Conservation (phyloP, 352 stramenopile species). For the Globisporangium nunn region DNA sequence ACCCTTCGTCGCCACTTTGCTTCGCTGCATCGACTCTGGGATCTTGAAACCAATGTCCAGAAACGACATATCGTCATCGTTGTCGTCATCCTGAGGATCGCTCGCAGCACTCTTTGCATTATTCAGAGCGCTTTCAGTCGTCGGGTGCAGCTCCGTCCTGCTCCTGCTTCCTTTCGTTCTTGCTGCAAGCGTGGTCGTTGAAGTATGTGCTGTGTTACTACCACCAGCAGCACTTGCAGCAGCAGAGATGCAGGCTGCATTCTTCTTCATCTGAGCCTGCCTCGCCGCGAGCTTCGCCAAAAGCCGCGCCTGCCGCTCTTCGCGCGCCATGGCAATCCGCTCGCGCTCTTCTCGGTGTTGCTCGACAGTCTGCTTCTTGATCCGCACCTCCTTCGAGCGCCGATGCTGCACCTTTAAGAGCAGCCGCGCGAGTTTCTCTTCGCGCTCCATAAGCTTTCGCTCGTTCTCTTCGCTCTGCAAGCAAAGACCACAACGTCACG, state of each 20-base stretch:
- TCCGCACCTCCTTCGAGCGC: conserved; percentile 35
- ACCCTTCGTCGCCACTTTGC: background rate
- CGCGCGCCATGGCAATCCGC: conserved; percentile 54
- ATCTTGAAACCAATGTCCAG: conserved; percentile 41
- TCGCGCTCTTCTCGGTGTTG: conserved; percentile 66
- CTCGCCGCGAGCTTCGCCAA: conserved; percentile 33
- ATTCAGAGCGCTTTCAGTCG: background rate
- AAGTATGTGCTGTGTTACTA: background rate
- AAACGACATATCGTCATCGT: conserved; percentile 38
- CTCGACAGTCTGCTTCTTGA: conserved; percentile 32
- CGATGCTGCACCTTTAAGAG: conserved; percentile 49
- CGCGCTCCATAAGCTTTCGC: conserved; percentile 57
- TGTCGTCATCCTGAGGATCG: conserved; percentile 16
- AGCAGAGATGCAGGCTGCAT: background rate
- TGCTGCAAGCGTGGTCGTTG: background rate
- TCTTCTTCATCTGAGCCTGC: conserved; percentile 8
- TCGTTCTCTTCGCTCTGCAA: conserved; percentile 48
- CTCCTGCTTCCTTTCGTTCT: conserved; percentile 6
- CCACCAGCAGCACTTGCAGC: background rate
- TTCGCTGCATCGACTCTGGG: conserved; percentile 23
- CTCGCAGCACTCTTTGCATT: background rate
- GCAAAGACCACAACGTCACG: background rate
- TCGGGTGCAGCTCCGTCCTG: conserved; percentile 2
- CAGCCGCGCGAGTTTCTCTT: conserved; percentile 57
- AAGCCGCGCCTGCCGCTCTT: conserved; percentile 54